Percentiles rank a stretch among this genome's conserved stretches.
Conservation (phyloP, 2,329 filamentous ascomycete species). For the Ceratocystis eucalypticola region DNA sequence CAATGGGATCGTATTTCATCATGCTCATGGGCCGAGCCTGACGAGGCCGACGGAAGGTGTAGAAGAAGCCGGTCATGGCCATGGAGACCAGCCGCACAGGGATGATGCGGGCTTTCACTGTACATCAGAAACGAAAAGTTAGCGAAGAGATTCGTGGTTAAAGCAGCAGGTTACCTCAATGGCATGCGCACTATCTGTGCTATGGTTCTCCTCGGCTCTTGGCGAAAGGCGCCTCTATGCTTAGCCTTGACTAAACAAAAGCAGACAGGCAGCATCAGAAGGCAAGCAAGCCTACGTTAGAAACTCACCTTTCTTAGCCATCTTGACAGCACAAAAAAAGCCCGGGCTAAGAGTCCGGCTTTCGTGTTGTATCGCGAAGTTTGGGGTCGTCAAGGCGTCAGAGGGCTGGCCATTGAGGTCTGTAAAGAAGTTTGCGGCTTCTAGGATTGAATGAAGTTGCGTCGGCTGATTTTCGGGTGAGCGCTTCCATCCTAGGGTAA, state of each 20-base stretch:
- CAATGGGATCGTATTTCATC: conserved; percentile 96
- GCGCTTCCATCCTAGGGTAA: no score
- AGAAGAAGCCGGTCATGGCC: conserved; percentile 98
- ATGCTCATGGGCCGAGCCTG: conserved; percentile 77
- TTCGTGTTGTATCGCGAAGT: neutral
- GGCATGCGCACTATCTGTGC: no score
- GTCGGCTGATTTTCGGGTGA: conserved; percentile 7
- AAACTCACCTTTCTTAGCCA: conserved; percentile 29
- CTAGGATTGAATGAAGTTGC: neutral
- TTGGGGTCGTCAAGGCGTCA: neutral
- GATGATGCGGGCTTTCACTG: conserved; percentile 84
- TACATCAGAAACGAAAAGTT: neutral
- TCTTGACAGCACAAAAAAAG: conserved; percentile 19
- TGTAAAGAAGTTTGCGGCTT: neutral
- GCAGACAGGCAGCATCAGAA: neutral
- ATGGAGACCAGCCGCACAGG: conserved; percentile 91
- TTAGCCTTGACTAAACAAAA: neutral
- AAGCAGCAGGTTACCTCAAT: no score
- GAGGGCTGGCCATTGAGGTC: neutral
- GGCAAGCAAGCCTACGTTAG: neutral
- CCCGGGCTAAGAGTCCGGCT: conserved; percentile 6
- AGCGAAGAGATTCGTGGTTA: neutral
- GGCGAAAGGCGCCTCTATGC: no score
- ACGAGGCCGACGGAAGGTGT: conserved; percentile 74
- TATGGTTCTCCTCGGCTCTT: no score